Evolutionary conservation across 2,329 filamentous ascomycete genomes (phyloP).

Genomic region (Conoideocrella luteorostrata): DNA sequence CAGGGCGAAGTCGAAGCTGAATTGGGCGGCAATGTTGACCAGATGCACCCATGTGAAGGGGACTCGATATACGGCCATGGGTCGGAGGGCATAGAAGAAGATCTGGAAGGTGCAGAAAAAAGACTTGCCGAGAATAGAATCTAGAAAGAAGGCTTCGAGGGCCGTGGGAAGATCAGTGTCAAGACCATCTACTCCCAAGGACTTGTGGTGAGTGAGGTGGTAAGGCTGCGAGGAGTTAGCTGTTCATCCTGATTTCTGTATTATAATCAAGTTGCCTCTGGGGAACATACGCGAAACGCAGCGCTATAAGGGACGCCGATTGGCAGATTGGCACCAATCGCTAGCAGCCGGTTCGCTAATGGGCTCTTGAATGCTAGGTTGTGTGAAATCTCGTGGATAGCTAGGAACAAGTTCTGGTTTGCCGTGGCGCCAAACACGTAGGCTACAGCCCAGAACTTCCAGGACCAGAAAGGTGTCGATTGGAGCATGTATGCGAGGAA

Average conservation of each 20-base stretch:
- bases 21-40: constrained; percentile 72
- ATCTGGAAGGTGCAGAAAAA: constrained; percentile 99
- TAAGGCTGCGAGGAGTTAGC: constrained; percentile 57
- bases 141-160: constrained; percentile 84
- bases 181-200: constrained; percentile 88
- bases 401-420: constrained; percentile 97
- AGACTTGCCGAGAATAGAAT: constrained; percentile 91
- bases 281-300: constrained; percentile 70
- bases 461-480: constrained; percentile 72
- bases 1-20: constrained; percentile 69
- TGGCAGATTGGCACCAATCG: constrained; percentile 89
- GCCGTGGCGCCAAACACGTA: constrained; percentile 91
- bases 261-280: background rate
- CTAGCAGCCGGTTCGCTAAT: constrained; percentile 74
- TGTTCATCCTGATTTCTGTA: background rate
- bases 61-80: constrained; percentile 88
- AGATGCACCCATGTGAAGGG: constrained; percentile 81
- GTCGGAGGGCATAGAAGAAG: constrained; percentile 93
- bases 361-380: constrained; percentile 87
- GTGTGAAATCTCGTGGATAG: constrained; percentile 98
- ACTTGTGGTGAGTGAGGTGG: constrained; percentile 98
- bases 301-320: constrained; percentile 96
- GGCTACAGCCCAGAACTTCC: constrained; percentile 76
- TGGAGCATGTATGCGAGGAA: constrained; percentile 70
- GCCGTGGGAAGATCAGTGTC: constrained; percentile 94